Base-by-base conservation (phyloP, 2,329 filamentous ascomycete genomes). In the Xylaria multiplex region DNA sequence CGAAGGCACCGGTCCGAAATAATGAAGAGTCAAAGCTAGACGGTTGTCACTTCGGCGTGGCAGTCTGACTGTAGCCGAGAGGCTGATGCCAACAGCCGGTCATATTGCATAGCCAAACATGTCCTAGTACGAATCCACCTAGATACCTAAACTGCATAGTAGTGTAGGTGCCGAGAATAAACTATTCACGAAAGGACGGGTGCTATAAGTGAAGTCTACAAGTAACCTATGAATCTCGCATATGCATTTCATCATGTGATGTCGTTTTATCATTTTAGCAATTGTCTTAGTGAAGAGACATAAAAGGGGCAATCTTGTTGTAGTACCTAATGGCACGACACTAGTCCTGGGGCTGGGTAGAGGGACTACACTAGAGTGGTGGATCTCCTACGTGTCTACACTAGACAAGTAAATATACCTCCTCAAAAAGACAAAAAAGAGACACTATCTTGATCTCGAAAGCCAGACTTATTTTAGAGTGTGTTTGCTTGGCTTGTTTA, bases 221-320 rank as follows among this genome's bases (percentile, higher is more conserved):
- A 52, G 19, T 8, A 14, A 19, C 14, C 27, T 9, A 16, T 6
- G 24, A 57, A 49, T 30, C 48, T 58, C 62, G 67, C 67, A 69
- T 69, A 65, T 65, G 61, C 62, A 58, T 52, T 54, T 48, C 50
- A 60, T 69, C 67, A 69, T 69, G 67, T 69, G 67, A 68, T 59
- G 43, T 52, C 14, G 13, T 19, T 13, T 13, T 40, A 24, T 62
- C 19, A 6, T 6, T 42, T 27, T 40, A 3, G 57, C 27, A 42
- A 37, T 46, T 43, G 42, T 30, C 42, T 37, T 19, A 24, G 24
- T 19, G 19, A 37, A 46, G 40, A n/a, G 19, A 37, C 35, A 19
- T 43, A 3, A 22, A 22, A 1, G 8, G 16, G 14, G 11, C n/a
- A 19, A 35, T 3, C 32, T 35, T 35, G 32, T 35, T 1, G 7